These are phyloP conservation scores for Melanomma pulvis-pyrius DNA, from an alignment of 495 filamentous ascomycete species.

Conservation along the genomic window DNA sequence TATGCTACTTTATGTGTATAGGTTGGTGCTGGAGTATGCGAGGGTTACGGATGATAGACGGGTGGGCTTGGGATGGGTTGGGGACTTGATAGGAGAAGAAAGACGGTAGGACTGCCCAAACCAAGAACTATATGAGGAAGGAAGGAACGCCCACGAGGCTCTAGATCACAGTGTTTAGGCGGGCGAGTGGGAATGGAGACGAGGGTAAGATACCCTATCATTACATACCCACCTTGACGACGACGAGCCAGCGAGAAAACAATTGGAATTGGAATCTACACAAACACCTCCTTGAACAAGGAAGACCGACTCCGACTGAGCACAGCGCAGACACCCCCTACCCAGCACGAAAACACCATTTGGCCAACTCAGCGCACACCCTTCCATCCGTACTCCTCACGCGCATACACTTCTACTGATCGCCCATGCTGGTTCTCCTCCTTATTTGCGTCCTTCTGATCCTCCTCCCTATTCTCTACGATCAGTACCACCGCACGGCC, in stretches of 20 bases:
- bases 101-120: neutral
- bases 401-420: neutral
- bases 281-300: too few relatives aligned
- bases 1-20: slow-evolving; percentile 38
- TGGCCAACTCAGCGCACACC: too few relatives aligned
- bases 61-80: slow-evolving; percentile 34
- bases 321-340: too few relatives aligned
- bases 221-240: neutral
- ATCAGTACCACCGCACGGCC: neutral
- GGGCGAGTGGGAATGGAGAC: neutral
- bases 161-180: neutral
- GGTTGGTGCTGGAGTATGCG: slow-evolving; percentile 39
- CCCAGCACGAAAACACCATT: too few relatives aligned
- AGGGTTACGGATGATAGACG: slow-evolving; percentile 30
- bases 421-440: slow-evolving; percentile 5
- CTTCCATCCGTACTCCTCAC: neutral
- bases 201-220: neutral
- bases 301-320: too few relatives aligned
- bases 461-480: neutral
- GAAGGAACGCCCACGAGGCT: neutral
- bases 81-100: slow-evolving; percentile 22
- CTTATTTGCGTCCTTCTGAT: slow-evolving; percentile 8
- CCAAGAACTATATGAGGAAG: neutral
- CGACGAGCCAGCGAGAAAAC: too few relatives aligned
- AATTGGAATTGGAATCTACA: too few relatives aligned